A percentile compares a stretch with the other conserved stretches of the same genome.
These are phyloP conservation scores for Penicillium sclerotigenum DNA, from an alignment of 2,329 filamentous ascomycete genomes.

Conservation along the genomic window DNA sequence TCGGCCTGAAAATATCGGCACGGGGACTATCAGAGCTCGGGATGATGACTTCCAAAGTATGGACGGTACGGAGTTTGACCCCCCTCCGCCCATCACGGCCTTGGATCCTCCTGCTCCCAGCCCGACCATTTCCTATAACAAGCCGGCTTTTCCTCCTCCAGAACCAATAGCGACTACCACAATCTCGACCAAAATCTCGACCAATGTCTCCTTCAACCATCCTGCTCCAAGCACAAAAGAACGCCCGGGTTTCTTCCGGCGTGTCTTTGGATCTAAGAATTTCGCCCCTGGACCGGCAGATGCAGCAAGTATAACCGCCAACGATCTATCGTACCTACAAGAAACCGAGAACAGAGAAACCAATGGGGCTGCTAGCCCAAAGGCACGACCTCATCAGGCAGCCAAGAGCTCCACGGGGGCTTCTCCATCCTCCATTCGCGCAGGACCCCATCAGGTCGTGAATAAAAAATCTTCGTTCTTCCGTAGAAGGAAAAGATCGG, in stretches of 20 bases:
- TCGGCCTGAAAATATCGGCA: slow-evolving; percentile 41
- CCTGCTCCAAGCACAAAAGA: slow-evolving; percentile 53
- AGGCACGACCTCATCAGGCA: slow-evolving; percentile 26
- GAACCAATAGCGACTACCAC: slow-evolving; percentile 36
- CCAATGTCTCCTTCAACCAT: background rate
- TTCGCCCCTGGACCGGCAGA: slow-evolving; percentile 31
- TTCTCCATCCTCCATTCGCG: slow-evolving; percentile 26
- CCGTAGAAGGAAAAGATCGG: slow-evolving; percentile 84
- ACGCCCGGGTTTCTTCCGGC: slow-evolving; percentile 83
- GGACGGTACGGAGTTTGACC: slow-evolving; percentile 29
- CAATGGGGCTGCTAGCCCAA: slow-evolving; percentile 20
- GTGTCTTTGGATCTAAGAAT: slow-evolving; percentile 77
- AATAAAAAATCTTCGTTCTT: slow-evolving; percentile 97
- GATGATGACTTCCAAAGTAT: slow-evolving; percentile 31
- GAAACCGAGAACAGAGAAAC: slow-evolving; percentile 28
- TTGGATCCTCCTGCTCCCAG: slow-evolving; percentile 53
- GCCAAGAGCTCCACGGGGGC: slow-evolving; percentile 23
- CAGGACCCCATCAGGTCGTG: slow-evolving; percentile 54
- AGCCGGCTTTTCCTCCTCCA: slow-evolving; percentile 42
- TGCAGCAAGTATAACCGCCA: slow-evolving; percentile 10
- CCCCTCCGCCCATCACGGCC: slow-evolving; percentile 43
- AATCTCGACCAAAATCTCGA: slow-evolving; percentile 8
- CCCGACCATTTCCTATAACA: slow-evolving; percentile 52
- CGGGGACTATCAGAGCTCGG: slow-evolving; percentile 31
- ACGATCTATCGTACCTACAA: slow-evolving; percentile 22